These are phyloP conservation scores for Candida corydali DNA, from an alignment of 805 yeast genomes.

Conservation along the genomic window DNA sequence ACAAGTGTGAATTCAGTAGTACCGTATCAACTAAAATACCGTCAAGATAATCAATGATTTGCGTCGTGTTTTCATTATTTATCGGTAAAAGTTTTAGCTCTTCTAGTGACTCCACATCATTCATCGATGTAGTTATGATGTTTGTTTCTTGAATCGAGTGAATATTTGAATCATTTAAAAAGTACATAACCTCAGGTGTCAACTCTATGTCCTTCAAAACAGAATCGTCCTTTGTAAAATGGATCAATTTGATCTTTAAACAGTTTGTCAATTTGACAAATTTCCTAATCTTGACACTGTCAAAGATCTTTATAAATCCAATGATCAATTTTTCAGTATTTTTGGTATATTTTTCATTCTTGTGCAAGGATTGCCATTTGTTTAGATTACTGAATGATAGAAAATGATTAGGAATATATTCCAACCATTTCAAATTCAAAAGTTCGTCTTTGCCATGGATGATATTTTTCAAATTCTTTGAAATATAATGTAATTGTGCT, in stretches of 20 bases:
- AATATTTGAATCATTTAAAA: conserved; percentile 7
- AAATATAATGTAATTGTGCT: conserved; percentile 18
- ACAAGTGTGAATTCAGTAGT: conserved; percentile 4
- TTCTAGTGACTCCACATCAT: background rate
- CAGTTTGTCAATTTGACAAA: conserved; percentile 7
- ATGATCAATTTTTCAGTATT: conserved; percentile 21
- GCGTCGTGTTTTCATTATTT: background rate
- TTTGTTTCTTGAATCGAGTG: too few relatives aligned
- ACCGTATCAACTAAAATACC: background rate
- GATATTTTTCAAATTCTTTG: conserved; percentile 14
- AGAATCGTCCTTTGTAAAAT: conserved; percentile 8
- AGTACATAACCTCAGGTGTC: conserved; percentile 4
- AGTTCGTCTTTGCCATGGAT: conserved; percentile 9
- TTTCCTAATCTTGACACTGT: conserved; percentile 9
- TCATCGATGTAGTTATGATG: background rate
- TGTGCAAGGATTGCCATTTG: conserved; percentile 17
- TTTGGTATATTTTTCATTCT: conserved; percentile 12
- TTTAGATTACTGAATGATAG: conserved; percentile 15
- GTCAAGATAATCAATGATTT: background rate
- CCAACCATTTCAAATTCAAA: conserved; percentile 11
- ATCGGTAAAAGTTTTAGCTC: background rate
- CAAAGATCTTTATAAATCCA: conserved; percentile 22
- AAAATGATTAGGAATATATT: conserved; percentile 14
- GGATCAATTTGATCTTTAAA: conserved; percentile 12
- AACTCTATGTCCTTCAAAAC: conserved; percentile 7